Percentiles rank a stretch among this genome's conserved stretches.
Evolutionary conservation across 2,329 filamentous ascomycete genomes (phyloP).

Genomic region (Colletotrichum brevisporum): DNA sequence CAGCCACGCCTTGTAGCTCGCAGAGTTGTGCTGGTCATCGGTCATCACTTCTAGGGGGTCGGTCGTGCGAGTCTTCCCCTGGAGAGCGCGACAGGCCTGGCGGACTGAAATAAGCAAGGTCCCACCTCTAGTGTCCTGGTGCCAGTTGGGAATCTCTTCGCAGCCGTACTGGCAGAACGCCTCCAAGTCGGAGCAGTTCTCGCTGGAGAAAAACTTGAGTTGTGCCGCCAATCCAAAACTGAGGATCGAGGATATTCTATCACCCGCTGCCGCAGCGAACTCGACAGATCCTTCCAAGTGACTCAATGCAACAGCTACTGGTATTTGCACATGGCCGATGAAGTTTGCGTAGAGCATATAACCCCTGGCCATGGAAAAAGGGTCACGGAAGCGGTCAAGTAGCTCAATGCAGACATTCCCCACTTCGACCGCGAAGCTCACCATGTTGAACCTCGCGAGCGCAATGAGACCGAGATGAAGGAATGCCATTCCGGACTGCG

Average conservation of each 20-base stretch:
- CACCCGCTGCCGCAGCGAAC: slow-evolving; percentile 75
- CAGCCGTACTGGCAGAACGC: slow-evolving; percentile 79
- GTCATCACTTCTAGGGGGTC: slow-evolving; percentile 72
- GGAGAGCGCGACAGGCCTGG: slow-evolving; percentile 77
- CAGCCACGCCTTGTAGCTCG: slow-evolving; percentile 72
- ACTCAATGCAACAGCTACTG: slow-evolving; percentile 70
- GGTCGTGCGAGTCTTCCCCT: slow-evolving; percentile 76
- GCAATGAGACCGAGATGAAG: slow-evolving; percentile 78
- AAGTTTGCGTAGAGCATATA: slow-evolving; percentile 79
- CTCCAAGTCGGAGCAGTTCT: slow-evolving; percentile 79
- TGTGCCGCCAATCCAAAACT: slow-evolving; percentile 78
- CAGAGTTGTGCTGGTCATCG: slow-evolving; percentile 75
- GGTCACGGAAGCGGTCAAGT: slow-evolving; percentile 73
- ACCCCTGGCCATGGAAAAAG: slow-evolving; percentile 77
- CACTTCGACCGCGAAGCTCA: slow-evolving; percentile 76
- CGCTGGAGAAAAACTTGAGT: slow-evolving; percentile 78
- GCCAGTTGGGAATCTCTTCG: slow-evolving; percentile 81
- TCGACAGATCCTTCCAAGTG: slow-evolving; percentile 78
- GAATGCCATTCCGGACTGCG: slow-evolving; percentile 78
- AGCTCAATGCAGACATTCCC: slow-evolving; percentile 74
- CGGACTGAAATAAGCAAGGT: slow-evolving; percentile 76
- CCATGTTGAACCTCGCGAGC: slow-evolving; percentile 78
- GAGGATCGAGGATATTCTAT: slow-evolving; percentile 79
- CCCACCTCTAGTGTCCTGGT: slow-evolving; percentile 78
- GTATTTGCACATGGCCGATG: slow-evolving; percentile 77